phyloP scores from a whole-genome alignment of 192 early-diverging fungal species.

The Podila verticillata region DNA sequence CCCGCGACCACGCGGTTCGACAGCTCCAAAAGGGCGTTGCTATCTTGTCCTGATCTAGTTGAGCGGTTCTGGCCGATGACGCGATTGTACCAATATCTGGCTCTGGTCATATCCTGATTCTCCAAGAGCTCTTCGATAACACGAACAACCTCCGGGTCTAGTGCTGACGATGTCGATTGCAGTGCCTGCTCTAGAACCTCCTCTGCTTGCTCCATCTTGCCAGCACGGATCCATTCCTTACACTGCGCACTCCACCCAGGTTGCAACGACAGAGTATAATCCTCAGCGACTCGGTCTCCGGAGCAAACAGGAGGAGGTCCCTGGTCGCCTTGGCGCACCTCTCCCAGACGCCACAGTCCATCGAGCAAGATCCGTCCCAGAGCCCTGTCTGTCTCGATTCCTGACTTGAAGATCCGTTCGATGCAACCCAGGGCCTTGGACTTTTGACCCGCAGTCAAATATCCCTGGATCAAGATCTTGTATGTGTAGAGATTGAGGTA shows the following conservation, averaged over 20 bases:
- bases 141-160: constrained; percentile 14
- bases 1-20: constrained; percentile 28
- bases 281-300: neutral
- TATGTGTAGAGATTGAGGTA: constrained; percentile 38
- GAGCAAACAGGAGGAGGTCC: constrained; percentile 7
- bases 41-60: neutral
- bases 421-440: constrained; percentile 34
- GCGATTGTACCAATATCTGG: constrained; percentile 28
- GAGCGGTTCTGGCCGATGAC: neutral
- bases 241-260: constrained; percentile 31
- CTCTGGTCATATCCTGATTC: constrained; percentile 24
- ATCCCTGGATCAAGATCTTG: constrained; percentile 41
- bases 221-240: constrained; percentile 12
- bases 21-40: neutral
- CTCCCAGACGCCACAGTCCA: constrained; percentile 23
- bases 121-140: constrained; percentile 22
- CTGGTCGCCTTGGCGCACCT: constrained; percentile 22
- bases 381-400: constrained; percentile 34
- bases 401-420: constrained; percentile 22
- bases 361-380: constrained; percentile 31
- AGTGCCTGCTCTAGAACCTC: constrained; percentile 22
- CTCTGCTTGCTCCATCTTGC: constrained; percentile 28
- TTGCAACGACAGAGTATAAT: neutral
- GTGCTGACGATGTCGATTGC: neutral
- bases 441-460: constrained; percentile 24